Percentiles rank a stretch among this genome's conserved stretches.
phyloP scores from a whole-genome alignment of 2,329 filamentous ascomycete genomes.

The Pochonia chlamydosporia region DNA sequence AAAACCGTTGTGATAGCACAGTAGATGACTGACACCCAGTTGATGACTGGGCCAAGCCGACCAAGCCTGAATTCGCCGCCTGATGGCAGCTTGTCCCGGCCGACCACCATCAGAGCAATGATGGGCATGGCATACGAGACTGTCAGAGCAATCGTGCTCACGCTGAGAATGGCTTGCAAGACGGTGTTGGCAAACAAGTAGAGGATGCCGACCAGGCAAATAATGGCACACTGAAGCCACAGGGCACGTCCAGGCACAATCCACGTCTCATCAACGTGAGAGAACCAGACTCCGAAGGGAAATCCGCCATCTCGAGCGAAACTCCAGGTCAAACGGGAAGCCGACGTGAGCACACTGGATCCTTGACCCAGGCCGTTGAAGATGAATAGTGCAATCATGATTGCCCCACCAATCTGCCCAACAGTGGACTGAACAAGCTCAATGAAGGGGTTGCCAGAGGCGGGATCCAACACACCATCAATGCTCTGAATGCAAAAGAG shows the following conservation, averaged over 20 bases:
- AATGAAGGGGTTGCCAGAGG: constrained; percentile 41
- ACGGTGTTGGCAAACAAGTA: constrained; percentile 50
- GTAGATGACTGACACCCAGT: constrained; percentile 45
- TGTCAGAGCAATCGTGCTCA: constrained; percentile 51
- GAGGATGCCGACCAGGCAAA: constrained; percentile 43
- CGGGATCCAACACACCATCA: constrained; percentile 31
- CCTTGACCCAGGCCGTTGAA: constrained; percentile 51
- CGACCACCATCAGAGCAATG: constrained; percentile 37
- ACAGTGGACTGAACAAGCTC: constrained; percentile 34
- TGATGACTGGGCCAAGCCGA: constrained; percentile 34
- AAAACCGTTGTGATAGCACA: constrained; percentile 47
- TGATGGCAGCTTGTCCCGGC: constrained; percentile 45
- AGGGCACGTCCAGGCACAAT: constrained; percentile 46
- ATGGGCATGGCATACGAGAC: constrained; percentile 46
- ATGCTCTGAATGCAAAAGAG: constrained; percentile 44
- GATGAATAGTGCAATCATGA: constrained; percentile 45
- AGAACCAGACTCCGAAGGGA: constrained; percentile 40
- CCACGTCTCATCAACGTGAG: constrained; percentile 37
- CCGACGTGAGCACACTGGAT: constrained; percentile 43
- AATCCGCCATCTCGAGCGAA: constrained; percentile 48
- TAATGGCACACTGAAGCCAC: constrained; percentile 42
- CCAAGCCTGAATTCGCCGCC: constrained; percentile 39
- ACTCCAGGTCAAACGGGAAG: constrained; percentile 47
- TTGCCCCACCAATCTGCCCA: constrained; percentile 32
- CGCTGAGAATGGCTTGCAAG: constrained; percentile 46